Base-by-base conservation (phyloP, 2,329 filamentous ascomycete species). In the Colletotrichum nymphaeae region DNA sequence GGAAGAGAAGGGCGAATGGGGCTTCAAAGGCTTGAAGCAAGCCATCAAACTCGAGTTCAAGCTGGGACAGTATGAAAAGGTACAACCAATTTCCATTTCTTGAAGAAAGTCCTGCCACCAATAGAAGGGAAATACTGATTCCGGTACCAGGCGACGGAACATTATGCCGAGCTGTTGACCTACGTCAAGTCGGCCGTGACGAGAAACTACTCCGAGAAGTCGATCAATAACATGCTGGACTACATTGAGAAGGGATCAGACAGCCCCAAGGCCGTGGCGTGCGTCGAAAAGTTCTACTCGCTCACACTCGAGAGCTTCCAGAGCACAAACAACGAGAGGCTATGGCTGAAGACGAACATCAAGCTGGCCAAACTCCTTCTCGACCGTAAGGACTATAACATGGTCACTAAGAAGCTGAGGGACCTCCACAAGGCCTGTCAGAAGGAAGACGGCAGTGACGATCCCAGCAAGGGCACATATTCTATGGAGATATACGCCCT, bases 201-300 rank as follows among this genome's bases (percentile, higher is more conserved):
- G 53, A 92, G 97, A 75, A 99, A 98, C 84, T 98, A 98, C 84
- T 98, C 97, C 1, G 97, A 99, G 84, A 98, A 98, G 83, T 98
- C 96, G 14, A 98, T 99, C 86, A 98, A 98, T 85, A 98, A 98
- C 83, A 98, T 99, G 93, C 91, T 99, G 59, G 97, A 98, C 85
- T 97, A 93, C 81, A 97, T 99, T 76, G 96, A 98, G 83, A 98
- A 98, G 84, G 94, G 91, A n/a, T 88, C 91, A 14, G 89, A 93
- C 28, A 92, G 91, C 32, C 84, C 91, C 52, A 92, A 93, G 70
- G 89, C 91, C 8, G 90, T 92, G 56, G 87, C 90, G 75, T 96
- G 93, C 83, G 97, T 98, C 92, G 96, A 98, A 82, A 90, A 94
- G 76, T 98, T 99, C 86, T 99, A 98, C 84, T 96, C 94, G 1